phyloP scores from a whole-genome alignment of 768 basidiomycete genomes.

The Lactarius psammicola region DNA sequence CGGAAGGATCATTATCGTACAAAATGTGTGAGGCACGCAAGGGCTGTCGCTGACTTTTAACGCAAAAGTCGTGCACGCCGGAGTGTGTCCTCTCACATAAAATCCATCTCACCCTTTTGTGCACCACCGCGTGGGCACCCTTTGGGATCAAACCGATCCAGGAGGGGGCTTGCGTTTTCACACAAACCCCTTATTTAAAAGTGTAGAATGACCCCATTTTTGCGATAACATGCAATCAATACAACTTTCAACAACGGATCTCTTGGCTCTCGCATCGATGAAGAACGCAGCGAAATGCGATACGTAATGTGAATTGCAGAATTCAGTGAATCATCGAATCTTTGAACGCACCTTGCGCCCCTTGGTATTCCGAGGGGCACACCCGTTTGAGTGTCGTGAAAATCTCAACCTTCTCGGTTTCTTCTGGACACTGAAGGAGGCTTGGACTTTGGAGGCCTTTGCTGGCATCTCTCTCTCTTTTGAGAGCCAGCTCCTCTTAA shows the following conservation, averaged over 20 bases:
- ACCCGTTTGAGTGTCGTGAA: constrained; percentile 75
- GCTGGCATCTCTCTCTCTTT: constrained; percentile 33
- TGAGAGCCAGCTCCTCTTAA: constrained; percentile 34
- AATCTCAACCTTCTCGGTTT: constrained; percentile 39
- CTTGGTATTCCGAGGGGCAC: constrained; percentile 72
- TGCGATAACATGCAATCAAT: constrained; percentile 22
- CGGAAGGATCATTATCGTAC: constrained; percentile 70
- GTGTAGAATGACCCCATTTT: constrained; percentile 31
- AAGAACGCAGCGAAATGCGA: neutral
- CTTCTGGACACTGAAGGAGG: constrained; percentile 23
- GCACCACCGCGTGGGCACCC: constrained; percentile 35
- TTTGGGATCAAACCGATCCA: too few species aligned
- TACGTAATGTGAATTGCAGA: too few species aligned
- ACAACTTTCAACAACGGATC: constrained; percentile 63
- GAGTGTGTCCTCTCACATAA: constrained; percentile 8
- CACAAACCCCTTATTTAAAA: constrained; percentile 19
- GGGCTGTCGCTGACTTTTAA: constrained; percentile 29
- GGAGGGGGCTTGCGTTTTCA: constrained; percentile 20
- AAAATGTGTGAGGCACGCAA: constrained; percentile 26
- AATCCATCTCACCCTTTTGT: constrained; percentile 47
- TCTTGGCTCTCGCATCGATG: constrained; percentile 29
- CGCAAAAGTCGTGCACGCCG: constrained; percentile 36
- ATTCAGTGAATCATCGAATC: constrained; percentile 53
- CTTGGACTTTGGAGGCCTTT: constrained; percentile 44
- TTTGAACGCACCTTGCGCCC: constrained; percentile 80